Evolutionary conservation across 306 rosid genomes (phyloP).

Genomic region (Vicia faba): DNA sequence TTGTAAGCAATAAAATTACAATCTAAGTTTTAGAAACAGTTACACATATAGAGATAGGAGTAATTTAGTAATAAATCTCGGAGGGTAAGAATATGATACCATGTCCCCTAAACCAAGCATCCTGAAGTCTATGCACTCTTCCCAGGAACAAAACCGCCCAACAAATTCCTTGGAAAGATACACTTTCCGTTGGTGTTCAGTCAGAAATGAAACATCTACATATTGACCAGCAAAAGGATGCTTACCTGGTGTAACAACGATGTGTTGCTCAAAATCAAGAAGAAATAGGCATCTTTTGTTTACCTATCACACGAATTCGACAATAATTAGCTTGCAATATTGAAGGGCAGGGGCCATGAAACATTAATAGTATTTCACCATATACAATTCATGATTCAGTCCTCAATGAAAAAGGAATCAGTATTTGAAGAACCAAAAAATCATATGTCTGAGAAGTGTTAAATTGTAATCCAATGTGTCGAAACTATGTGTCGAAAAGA

Average conservation of each 20-base stretch:
- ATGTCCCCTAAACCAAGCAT: slow-evolving; percentile 99
- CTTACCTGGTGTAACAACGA: slow-evolving; percentile 49
- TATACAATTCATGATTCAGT: no score
- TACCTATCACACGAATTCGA: slow-evolving; percentile 58
- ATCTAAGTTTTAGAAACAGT: slow-evolving; percentile 12
- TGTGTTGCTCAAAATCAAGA: slow-evolving; percentile 80
- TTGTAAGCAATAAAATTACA: slow-evolving; percentile 26
- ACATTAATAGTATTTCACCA: not conserved
- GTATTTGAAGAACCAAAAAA: no score
- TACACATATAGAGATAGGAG: not conserved
- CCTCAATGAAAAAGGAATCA: no score
- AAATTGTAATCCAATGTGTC: no score
- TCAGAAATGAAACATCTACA: slow-evolving; percentile 89
- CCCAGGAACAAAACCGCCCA: slow-evolving; percentile 77
- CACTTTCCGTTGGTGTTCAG: no score
- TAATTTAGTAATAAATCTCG: not conserved
- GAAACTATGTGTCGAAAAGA: no score
- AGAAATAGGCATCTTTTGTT: slow-evolving; percentile 95
- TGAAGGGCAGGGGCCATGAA: not conserved
- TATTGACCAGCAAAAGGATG: slow-evolving; percentile 86
- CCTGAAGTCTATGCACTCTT: slow-evolving; percentile 83
- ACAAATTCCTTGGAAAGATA: slow-evolving; percentile 89
- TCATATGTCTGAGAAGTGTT: no score
- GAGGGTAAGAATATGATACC: slow-evolving; percentile 56
- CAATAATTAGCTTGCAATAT: slow-evolving; percentile 24